Evolutionary conservation across 345 rosid genomes (phyloP).

Genomic region (Eucalyptus tenuipes): DNA sequence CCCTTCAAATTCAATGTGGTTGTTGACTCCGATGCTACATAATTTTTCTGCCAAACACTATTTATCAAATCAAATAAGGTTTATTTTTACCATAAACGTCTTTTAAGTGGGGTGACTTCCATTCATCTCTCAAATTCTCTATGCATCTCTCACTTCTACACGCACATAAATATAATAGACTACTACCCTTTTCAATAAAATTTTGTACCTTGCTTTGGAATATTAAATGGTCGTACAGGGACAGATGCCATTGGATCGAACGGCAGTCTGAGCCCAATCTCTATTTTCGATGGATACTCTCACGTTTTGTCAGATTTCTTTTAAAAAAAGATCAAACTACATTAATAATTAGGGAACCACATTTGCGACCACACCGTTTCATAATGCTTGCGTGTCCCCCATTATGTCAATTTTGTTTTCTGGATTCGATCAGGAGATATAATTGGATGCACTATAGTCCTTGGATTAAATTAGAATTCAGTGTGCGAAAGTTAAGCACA

Average conservation of each 20-base stretch:
- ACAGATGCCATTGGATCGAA: slow-evolving; percentile 1
- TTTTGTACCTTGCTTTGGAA: background rate
- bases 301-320: background rate
- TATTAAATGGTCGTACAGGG: background rate
- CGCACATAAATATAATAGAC: background rate
- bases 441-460: background rate
- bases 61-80: background rate
- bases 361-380: background rate
- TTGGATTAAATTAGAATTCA: background rate
- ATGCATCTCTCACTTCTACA: background rate
- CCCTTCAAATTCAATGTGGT: background rate
- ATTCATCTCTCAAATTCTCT: background rate
- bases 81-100: background rate
- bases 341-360: background rate
- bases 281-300: background rate
- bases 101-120: background rate
- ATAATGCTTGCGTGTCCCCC: background rate
- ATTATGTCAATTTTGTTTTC: background rate
- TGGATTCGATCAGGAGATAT: background rate
- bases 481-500: background rate
- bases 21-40: background rate
- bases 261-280: background rate
- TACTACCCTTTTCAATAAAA: background rate
- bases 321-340: background rate
- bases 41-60: background rate